Evolutionary conservation across 805 yeast genomes (phyloP).

Genomic region (Saccharomycopsis javanensis): DNA sequence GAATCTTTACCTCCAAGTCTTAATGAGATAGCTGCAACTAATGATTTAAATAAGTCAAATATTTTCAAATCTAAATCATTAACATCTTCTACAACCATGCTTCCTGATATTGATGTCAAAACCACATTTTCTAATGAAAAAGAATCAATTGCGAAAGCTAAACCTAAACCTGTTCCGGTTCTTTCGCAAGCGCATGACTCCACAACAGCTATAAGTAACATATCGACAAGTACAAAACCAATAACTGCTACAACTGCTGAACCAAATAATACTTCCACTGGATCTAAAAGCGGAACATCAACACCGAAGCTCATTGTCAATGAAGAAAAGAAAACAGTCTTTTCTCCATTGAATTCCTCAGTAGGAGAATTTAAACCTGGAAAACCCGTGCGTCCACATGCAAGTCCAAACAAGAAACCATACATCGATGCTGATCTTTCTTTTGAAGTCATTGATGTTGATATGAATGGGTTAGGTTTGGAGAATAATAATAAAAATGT

Average conservation of each 20-base stretch:
- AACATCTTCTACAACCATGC: background rate
- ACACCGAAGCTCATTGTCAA: background rate
- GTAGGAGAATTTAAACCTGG: background rate
- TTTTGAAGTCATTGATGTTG: constrained; percentile 18
- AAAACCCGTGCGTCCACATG: background rate
- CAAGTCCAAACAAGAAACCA: background rate
- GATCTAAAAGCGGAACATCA: background rate
- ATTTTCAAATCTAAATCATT: background rate
- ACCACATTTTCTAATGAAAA: background rate
- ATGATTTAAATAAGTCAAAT: background rate
- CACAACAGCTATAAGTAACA: background rate
- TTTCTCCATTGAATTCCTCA: background rate
- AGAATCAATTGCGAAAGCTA: background rate
- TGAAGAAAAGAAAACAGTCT: background rate
- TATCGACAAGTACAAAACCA: background rate
- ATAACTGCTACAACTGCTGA: background rate
- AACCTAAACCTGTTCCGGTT: background rate
- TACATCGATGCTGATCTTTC: constrained; percentile 4
- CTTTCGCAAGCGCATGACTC: background rate
- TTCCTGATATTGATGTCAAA: background rate
- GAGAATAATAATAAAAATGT: background rate
- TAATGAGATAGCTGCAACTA: background rate
- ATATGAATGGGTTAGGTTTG: constrained; percentile 11
- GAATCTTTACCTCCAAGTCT: background rate
- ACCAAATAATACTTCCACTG: background rate